A percentile compares a stretch with the other conserved stretches of the same genome.
Conservation (phyloP, 108 stramenopile genomes). For the Skeletonema tropicum region DNA sequence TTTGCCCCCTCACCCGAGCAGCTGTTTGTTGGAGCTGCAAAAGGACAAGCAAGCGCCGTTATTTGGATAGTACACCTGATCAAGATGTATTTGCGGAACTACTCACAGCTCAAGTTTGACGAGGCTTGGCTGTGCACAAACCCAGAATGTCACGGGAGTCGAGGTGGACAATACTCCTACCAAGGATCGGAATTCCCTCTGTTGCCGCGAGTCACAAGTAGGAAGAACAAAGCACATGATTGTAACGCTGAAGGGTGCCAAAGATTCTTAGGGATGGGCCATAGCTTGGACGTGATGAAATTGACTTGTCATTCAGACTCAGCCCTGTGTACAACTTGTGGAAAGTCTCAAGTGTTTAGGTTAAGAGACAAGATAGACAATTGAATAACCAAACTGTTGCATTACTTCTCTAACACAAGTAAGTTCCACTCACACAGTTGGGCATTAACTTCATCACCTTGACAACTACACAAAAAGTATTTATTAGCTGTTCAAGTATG, state of each 20-base stretch:
- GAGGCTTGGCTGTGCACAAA: slow-evolving; percentile 8
- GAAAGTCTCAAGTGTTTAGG: slow-evolving; percentile 10
- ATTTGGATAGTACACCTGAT: slow-evolving; percentile 25
- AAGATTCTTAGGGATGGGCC: slow-evolving; percentile 16
- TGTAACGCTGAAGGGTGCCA: slow-evolving; percentile 31
- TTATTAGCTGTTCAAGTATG: no score
- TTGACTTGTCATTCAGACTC: background rate
- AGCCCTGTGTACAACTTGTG: slow-evolving; percentile 10
- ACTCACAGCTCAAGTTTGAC: slow-evolving; percentile 11
- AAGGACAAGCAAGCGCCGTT: background rate
- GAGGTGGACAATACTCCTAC: background rate
- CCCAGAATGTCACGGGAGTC: slow-evolving; percentile 16
- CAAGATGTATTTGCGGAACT: slow-evolving; percentile 18
- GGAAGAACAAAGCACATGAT: slow-evolving; percentile 4
- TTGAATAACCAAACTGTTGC: background rate
- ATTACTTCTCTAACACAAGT: background rate
- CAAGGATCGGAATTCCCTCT: slow-evolving; percentile 22
- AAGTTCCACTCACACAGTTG: no score
- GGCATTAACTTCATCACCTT: no score
- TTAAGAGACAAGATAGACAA: slow-evolving; percentile 5
- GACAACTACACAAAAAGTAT: no score
- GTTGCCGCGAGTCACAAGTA: background rate
- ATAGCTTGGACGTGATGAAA: slow-evolving; percentile 13
- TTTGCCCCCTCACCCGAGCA: slow-evolving; percentile 12
- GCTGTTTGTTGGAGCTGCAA: slow-evolving; percentile 26